Conservation (phyloP, 768 basidiomycete species). For the Leccinum barrowsii region DNA sequence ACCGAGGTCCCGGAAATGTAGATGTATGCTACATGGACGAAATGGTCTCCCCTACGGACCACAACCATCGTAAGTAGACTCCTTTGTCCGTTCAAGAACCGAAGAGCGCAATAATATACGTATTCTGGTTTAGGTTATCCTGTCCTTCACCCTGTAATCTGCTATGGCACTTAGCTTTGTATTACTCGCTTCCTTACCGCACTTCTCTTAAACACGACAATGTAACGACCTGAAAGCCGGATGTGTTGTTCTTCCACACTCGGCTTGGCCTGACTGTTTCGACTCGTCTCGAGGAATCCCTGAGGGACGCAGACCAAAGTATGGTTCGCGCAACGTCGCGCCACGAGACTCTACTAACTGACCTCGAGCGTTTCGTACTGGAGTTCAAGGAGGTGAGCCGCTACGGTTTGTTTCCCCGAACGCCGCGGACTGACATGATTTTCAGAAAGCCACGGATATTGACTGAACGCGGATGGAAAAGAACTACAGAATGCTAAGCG, state of each 20-base stretch:
- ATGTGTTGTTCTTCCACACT: constrained; percentile 65
- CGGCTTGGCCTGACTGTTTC: constrained; percentile 47
- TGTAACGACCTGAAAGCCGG: constrained; percentile 32
- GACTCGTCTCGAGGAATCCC: constrained; percentile 44
- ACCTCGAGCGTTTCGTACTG: constrained; percentile 46
- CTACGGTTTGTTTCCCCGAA: background rate
- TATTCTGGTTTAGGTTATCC: constrained; percentile 36
- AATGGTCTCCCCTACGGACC: constrained; percentile 10
- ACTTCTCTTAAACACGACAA: constrained; percentile 29
- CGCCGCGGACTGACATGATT: background rate
- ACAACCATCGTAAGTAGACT: constrained; percentile 22
- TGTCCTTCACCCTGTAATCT: constrained; percentile 52
- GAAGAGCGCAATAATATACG: background rate
- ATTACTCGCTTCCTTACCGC: constrained; percentile 43
- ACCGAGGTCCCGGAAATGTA: too few species aligned
- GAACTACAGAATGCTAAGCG: constrained; percentile 65
- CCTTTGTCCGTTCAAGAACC: background rate
- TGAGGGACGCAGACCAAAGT: constrained; percentile 54
- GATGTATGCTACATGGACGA: background rate
- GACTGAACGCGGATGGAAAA: constrained; percentile 50
- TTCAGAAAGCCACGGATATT: constrained; percentile 57
- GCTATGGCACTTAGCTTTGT: constrained; percentile 51
- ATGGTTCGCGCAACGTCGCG: constrained; percentile 48
- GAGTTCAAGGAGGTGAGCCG: constrained; percentile 59
- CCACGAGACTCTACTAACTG: constrained; percentile 52